These are phyloP conservation scores for Erodium texanum DNA, from an alignment of 441 rosid species.

Conservation along the genomic window DNA sequence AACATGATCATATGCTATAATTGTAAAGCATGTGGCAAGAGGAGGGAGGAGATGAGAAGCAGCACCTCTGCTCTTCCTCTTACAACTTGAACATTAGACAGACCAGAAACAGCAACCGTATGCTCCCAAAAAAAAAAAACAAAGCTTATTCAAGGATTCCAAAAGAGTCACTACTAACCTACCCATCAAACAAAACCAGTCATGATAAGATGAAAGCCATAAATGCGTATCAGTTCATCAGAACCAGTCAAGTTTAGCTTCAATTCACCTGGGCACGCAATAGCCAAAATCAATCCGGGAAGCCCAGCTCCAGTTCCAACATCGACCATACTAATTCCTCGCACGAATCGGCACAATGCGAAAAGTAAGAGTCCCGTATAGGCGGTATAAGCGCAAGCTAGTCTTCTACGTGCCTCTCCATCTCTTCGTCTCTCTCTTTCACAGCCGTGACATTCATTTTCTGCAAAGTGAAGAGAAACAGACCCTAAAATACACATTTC, in stretches of 20 bases:
- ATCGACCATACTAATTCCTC: conserved; percentile 47
- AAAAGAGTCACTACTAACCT: conserved; percentile 86
- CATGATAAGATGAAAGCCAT: neutral
- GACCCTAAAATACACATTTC: neutral
- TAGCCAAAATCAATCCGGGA: conserved; percentile 76
- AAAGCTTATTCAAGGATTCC: conserved; percentile 79
- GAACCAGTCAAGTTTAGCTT: neutral
- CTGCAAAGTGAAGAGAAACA: too few relatives aligned
- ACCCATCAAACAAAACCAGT: conserved; percentile 5
- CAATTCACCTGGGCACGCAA: conserved; percentile 60
- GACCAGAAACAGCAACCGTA: conserved; percentile 44
- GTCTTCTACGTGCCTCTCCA: conserved; percentile 80
- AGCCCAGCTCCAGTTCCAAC: conserved; percentile 82
- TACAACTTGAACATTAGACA: conserved; percentile 56
- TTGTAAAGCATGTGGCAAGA: neutral
- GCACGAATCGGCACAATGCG: conserved; percentile 27
- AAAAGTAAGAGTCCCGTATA: conserved; percentile 31
- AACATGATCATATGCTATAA: neutral
- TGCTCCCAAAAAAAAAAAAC: conserved; percentile 82
- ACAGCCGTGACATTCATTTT: conserved; percentile 85
- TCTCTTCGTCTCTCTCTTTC: conserved; percentile 52
- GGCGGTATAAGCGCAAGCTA: conserved; percentile 72
- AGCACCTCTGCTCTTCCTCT: conserved; percentile 91
- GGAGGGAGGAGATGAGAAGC: neutral
- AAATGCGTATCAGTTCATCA: neutral